Conservation (phyloP, 2,329 filamentous ascomycete species). For the Botrytis sinoallii region DNA sequence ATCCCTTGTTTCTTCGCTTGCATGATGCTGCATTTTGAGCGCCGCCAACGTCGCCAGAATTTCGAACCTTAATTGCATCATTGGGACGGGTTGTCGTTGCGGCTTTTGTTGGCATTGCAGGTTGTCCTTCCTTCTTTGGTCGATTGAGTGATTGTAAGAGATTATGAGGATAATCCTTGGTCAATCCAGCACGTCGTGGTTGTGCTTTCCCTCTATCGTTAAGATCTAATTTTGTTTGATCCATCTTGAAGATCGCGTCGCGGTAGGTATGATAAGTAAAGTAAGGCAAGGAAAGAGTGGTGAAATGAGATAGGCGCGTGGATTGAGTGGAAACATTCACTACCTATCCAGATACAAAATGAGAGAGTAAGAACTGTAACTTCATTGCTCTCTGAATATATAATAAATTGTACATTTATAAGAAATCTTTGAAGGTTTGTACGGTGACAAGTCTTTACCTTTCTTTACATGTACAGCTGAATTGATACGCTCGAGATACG, state of each 20-base stretch:
- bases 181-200: conserved; percentile 14
- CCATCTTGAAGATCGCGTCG: conserved; percentile 16
- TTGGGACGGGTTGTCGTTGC: neutral
- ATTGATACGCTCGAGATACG: neutral
- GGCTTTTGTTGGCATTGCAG: neutral
- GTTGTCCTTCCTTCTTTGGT: neutral
- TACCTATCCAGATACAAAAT: neutral
- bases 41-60: neutral
- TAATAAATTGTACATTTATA: neutral
- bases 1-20: neutral
- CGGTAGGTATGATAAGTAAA: neutral
- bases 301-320: neutral
- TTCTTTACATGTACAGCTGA: neutral
- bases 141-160: conserved; percentile 14
- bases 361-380: neutral
- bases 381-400: neutral
- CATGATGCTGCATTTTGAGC: neutral
- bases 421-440: neutral
- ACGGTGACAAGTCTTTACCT: neutral
- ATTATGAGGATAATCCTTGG: neutral
- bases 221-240: conserved; percentile 10
- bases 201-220: conserved; percentile 15
- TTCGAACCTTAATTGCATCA: neutral
- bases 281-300: neutral
- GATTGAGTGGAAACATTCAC: neutral